Evolutionary conservation across 1,284 basidiomycete species (phyloP).

Genomic region (Fereydounia khargensis): DNA sequence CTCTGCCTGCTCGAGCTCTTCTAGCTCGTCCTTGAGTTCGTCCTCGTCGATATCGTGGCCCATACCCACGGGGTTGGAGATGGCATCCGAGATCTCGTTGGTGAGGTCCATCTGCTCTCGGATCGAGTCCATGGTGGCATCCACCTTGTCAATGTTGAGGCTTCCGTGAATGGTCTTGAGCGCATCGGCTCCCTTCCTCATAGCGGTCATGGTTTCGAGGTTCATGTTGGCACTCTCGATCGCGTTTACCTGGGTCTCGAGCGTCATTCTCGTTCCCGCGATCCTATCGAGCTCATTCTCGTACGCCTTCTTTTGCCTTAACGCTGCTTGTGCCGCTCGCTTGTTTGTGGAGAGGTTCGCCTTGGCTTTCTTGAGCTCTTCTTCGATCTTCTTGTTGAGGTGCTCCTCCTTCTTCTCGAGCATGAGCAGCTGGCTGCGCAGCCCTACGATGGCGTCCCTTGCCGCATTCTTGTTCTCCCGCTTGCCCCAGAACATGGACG

Average conservation of each 20-base stretch:
- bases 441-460: slow-evolving; percentile 60
- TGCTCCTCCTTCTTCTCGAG: slow-evolving; percentile 99
- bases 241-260: slow-evolving; percentile 95
- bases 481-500: slow-evolving; percentile 52
- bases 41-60: slow-evolving; percentile 74
- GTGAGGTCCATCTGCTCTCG: slow-evolving; percentile 91
- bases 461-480: slow-evolving; percentile 55
- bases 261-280: slow-evolving; percentile 81
- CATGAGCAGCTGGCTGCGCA: slow-evolving; percentile 67
- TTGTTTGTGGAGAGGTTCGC: slow-evolving; percentile 93
- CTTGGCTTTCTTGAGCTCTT: slow-evolving; percentile 86
- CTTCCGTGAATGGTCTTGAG: slow-evolving; percentile 88
- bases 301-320: slow-evolving; percentile 89
- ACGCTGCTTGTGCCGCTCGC: slow-evolving; percentile 67
- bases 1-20: slow-evolving; percentile 85
- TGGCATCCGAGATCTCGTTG: slow-evolving; percentile 91
- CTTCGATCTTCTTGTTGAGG: slow-evolving; percentile 93
- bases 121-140: slow-evolving; percentile 84
- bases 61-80: slow-evolving; percentile 74
- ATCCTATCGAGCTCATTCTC: slow-evolving; percentile 86
- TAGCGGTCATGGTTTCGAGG: slow-evolving; percentile 93
- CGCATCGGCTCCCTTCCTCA: slow-evolving; percentile 92
- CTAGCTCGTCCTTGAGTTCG: slow-evolving; percentile 78
- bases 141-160: slow-evolving; percentile 86
- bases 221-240: slow-evolving; percentile 98